A percentile compares a stretch with the other conserved stretches of the same genome.
Evolutionary conservation across 2,329 filamentous ascomycete species (phyloP).

Genomic region (Ophiostoma quercus): DNA sequence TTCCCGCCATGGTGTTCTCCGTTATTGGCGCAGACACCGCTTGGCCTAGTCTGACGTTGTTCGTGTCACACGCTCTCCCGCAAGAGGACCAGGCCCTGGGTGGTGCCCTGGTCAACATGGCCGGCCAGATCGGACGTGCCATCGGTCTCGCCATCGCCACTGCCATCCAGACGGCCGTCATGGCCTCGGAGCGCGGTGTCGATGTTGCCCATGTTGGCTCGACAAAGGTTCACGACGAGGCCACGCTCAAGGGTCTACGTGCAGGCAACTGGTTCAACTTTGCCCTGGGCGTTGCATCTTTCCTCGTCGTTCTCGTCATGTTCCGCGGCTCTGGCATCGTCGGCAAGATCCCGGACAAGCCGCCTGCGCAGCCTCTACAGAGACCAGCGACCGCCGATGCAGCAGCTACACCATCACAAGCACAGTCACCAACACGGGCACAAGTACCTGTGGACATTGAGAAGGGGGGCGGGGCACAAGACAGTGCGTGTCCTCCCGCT

Average conservation of each 20-base stretch:
- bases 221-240: conserved; percentile 40
- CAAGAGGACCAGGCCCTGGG: conserved; percentile 61
- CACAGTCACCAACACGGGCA: neutral
- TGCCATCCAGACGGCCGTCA: conserved; percentile 58
- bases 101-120: conserved; percentile 62
- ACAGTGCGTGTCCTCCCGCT: neutral
- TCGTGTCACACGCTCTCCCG: conserved; percentile 58
- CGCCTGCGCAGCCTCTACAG: neutral
- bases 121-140: conserved; percentile 59
- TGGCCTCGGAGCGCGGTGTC: conserved; percentile 45
- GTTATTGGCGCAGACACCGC: conserved; percentile 63
- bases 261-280: conserved; percentile 51
- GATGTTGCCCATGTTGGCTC: conserved; percentile 41
- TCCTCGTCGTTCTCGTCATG: conserved; percentile 42
- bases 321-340: conserved; percentile 52
- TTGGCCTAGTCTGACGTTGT: conserved; percentile 61
- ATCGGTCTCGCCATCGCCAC: conserved; percentile 62
- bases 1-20: conserved; percentile 60
- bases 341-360: conserved; percentile 32
- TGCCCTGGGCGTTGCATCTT: conserved; percentile 41
- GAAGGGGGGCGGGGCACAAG: neutral
- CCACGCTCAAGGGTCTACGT: conserved; percentile 46
- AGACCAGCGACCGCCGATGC: neutral
- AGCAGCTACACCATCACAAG: neutral
- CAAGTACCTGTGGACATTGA: neutral